Evolutionary conservation across 2,329 filamentous ascomycete genomes (phyloP).

Genomic region (Sclerotinia borealis): DNA sequence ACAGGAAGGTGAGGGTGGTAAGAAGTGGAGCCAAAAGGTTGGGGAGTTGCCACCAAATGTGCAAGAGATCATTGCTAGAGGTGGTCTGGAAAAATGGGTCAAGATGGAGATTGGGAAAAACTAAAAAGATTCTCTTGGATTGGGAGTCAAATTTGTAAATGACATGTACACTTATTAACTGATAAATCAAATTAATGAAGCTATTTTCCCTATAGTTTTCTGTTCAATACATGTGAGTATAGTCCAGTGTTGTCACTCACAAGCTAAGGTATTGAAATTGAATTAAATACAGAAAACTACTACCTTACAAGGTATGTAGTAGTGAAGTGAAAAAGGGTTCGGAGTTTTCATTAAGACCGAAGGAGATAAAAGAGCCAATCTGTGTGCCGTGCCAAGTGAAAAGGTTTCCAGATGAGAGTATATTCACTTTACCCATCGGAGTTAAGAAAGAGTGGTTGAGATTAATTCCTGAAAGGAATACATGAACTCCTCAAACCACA

Average conservation of each 20-base stretch:
- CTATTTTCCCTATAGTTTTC: neutral
- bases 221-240: too few relatives aligned
- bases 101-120: slow-evolving; percentile 24
- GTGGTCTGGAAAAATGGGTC: slow-evolving; percentile 79
- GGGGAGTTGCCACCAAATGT: slow-evolving; percentile 80
- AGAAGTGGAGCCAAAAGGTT: slow-evolving; percentile 72
- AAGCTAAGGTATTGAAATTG: neutral
- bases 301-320: neutral
- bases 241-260: neutral
- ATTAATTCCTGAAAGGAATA: neutral
- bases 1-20: slow-evolving; percentile 56
- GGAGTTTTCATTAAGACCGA: too few relatives aligned
- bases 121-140: neutral
- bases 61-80: slow-evolving; percentile 74
- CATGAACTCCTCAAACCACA: neutral
- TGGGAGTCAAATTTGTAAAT: neutral
- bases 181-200: neutral
- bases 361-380: neutral
- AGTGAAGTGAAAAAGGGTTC: neutral
- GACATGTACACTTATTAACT: neutral
- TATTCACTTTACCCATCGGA: neutral
- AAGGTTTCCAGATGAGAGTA: neutral
- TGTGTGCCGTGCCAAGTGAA: too few relatives aligned
- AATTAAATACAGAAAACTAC: neutral
- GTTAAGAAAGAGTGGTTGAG: neutral